Evolutionary conservation across 495 filamentous ascomycete species (phyloP), one percentile per base, ranked within the genome.

Genomic region (Annulohypoxylon bovei): DNA sequence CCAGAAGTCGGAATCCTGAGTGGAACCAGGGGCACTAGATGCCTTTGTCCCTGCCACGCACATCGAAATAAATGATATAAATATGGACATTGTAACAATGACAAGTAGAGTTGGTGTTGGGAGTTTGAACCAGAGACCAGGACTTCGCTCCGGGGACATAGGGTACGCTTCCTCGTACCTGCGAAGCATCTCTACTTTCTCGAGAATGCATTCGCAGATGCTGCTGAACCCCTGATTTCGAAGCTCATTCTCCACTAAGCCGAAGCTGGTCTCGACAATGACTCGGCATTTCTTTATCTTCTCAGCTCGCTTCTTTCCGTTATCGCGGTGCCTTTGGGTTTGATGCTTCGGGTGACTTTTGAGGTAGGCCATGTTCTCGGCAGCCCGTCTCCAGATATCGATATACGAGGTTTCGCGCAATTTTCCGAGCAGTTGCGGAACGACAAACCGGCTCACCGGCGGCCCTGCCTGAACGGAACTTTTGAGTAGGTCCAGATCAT

Each of bases 91-190:
- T 2, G 22, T 22, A 18, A 33, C n/a, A 23, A 58, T 2, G 52
- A 47, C 42, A 5, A 67, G 23, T 11, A 71, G 68, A 2, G 27
- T 37, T 28, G 62, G 7, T 12, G 25, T 32, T 18, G 33, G 23
- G 14, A 35, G 9, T 1, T 35, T 40, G 32, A 28, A 27, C 2
- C 3, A 35, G 18, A 39, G 18, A 4, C 18, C n/a, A 20, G 8
- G 37, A 27, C 6, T 12, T 20, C 2, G n/a, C 7, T 44, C 16
- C 12, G 52, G 6, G 7, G 62, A 11, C 18, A 67, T 28, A 6
- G 68, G 68, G 12, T 71, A 71, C 22, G 57, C 62, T 25, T 71
- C 50, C 28, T 71, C 68, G 23, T 67, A 71, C 33, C 54, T 58
- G 27, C 30, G 33, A 18, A 71, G 68, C 62, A 54, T 52, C 0